Base-by-base conservation (phyloP, 2,329 filamentous ascomycete species). In the Neoascochyta sp. region DNA sequence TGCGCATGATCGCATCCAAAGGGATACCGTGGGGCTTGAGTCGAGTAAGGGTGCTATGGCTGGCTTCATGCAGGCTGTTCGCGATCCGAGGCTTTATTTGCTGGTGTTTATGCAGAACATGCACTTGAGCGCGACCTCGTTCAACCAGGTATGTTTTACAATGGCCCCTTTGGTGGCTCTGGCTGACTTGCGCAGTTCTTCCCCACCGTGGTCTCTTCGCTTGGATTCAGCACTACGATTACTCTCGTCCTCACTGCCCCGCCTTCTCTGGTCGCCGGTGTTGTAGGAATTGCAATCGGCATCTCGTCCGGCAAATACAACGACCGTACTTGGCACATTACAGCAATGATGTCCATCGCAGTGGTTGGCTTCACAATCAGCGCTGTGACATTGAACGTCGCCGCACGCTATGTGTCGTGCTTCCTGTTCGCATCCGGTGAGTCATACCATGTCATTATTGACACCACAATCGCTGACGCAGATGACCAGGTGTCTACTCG, bases 51-150 rank as follows among this genome's bases (percentile, higher is more conserved):
- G 61, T 7, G 60, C 63, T 10, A 67, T 58, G 58, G 62, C 65
- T 3, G 73, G 74, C 3, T 62, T 76, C 16, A 45, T 65, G 71
- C 66, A 74, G 37, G 73, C 73, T 1, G 59, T 65, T 32, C 50
- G 47, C 7, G 74, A 77, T 34, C 69, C 67, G 38, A 64, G 71
- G 31, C 67, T 73, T 0, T 76, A 71, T 66, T 48, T 77, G 3
- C 70, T 75, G 41, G 68, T 67, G 3, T 57, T 75, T 19, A 74
- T 75, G 70, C 69, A 74, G 41, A 73, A 75, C 49, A 70, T 73
- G 45, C 70, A 75, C 45, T 56, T 75, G 10, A 70, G 67, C 0
- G 41, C 44, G 5, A 43, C 74, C 36, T 66, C 67, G 0, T 75
- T 75, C 57, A 62, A 63, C 12, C 41, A 49, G 32, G 40, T 44